Evolutionary conservation across 1,284 basidiomycete species (phyloP), one percentile per base, ranked within the genome.

Genomic region (Rhodotorula sp.): DNA sequence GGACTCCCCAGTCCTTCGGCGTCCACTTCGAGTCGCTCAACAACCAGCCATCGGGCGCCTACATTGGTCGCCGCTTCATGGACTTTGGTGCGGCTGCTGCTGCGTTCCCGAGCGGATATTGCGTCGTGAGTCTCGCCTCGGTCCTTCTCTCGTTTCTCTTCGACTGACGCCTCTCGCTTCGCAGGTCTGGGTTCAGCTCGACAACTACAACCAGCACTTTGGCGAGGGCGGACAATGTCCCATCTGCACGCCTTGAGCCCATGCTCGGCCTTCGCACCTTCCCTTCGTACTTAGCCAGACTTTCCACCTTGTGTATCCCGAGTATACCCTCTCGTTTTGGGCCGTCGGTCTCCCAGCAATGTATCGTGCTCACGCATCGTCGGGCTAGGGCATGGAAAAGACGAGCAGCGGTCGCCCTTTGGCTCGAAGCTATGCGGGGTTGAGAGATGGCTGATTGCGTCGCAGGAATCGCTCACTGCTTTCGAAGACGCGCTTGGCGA

Each of bases 141-240:
- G n/a, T 20, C 26, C 2, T 6, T 10, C 10, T 7, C n/a, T 20
- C 40, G 31, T 20, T 34, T 15, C 30, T 2, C 31, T 1, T 4
- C 1, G 28, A 56, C 44, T 64, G 40, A n/a, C 20, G 28, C 9
- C 22, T 34, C 22, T 22, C 31, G 10, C 15, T 13, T 16, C 24
- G 24, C 61, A 55, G 44, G 46, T 31, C 11, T 69, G 64, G 64
- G 59, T 69, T 3, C 68, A 69, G 31, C 22, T 66, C 18, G 62
- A 47, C 22, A 18, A 44, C 18, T 67, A 54, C 59, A 69, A 69
- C 47, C 64, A 69, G 48, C 68, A 69, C 40, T 66, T 50, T 8
- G 68, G 68, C n/a, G 68, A 69, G 31, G 68, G 68, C n/a, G 64
- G 68, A 4, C 68, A 69, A 34, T 8, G 34, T 4, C 68, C 68